Percentiles rank a stretch among this genome's conserved stretches.
Conservation (phyloP, 495 filamentous ascomycete genomes). For the Amniculicola lignicola region DNA sequence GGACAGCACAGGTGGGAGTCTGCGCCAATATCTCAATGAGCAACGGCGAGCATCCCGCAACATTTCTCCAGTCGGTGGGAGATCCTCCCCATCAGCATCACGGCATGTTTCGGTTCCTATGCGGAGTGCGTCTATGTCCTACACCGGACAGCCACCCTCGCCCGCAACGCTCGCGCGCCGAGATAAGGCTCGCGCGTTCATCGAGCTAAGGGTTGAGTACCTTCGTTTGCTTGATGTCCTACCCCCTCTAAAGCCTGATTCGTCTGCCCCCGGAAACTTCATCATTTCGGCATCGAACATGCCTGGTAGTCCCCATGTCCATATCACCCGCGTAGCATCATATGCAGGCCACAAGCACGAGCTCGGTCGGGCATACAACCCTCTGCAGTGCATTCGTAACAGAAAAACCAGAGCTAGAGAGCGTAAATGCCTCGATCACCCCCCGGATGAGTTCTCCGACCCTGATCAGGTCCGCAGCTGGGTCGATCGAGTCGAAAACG, state of each 20-base stretch:
- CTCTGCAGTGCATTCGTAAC: conserved; percentile 83
- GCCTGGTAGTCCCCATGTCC: conserved; percentile 34
- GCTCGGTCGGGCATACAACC: conserved; percentile 71
- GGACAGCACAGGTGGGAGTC: conserved; percentile 48
- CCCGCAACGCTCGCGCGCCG: conserved; percentile 72
- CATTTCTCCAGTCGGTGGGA: conserved; percentile 53
- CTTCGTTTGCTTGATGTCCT: conserved; percentile 70
- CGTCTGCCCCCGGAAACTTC: conserved; percentile 38
- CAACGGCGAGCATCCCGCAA: conserved; percentile 59
- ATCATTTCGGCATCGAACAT: conserved; percentile 28
- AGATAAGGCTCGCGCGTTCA: conserved; percentile 71
- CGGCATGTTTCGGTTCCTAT: conserved; percentile 21
- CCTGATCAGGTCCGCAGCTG: conserved; percentile 64
- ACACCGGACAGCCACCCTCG: conserved; percentile 49
- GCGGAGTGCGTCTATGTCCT: conserved; percentile 8
- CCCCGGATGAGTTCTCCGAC: conserved; percentile 74
- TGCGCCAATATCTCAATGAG: conserved; percentile 63
- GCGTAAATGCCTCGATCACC: conserved; percentile 64
- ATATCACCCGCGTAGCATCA: conserved; percentile 35
- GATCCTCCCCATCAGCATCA: conserved; percentile 18
- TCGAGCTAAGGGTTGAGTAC: conserved; percentile 80
- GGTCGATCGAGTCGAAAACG: conserved; percentile 64
- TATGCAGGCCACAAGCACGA: conserved; percentile 28
- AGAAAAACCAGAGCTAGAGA: conserved; percentile 73
- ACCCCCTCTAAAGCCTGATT: conserved; percentile 61